Evolutionary conservation across 805 yeast species (phyloP), one percentile per base, ranked within the genome.

Genomic region (Candida golubevii): DNA sequence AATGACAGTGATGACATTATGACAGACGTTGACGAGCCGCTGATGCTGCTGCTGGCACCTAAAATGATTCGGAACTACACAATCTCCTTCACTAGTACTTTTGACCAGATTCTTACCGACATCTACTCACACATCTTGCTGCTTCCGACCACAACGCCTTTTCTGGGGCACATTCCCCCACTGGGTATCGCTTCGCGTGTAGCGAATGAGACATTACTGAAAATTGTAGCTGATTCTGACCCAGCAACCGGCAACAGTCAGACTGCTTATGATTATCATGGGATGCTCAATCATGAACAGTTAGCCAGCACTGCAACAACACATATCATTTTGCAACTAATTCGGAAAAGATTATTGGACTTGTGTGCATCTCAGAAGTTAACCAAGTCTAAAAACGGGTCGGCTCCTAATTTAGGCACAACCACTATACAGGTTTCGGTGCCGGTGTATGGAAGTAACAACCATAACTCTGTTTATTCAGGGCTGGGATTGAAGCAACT

Each of bases 71-170:
- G 55, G 33, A 41, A 36, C 40, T 69, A 69, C 46, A 55, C 71
- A 15, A 52, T 70, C 26, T 54, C 57, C 40, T 71, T 71, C 51
- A 68, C 69, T 8, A 55, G 60, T 4, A 42, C 36, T 14, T 70
- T 71, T 46, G 76, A 71, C 48, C 66, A 62, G 50, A 55, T 69
- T 35, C 61, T 70, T 10, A 50, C 68, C 58, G 50, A 61, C 29
- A 46, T 64, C 8, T 71, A 70, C 53, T 56, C 61, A 27, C 61
- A 66, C 37, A 54, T 68, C 34, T 53, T 70, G 38, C 60, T 66
- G 30, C 63, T 67, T 35, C 76, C 76, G 35, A 71, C 76, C 15
- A 69, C 75, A 3, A 69, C 75, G 15, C 76, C 76, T 10, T 71
- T 71, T 40, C 62, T 63, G 58, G 76, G 76, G 2, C 38, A 49